Evolutionary conservation across 2,329 filamentous ascomycete genomes (phyloP).

Genomic region (Diaporthe sp.): DNA sequence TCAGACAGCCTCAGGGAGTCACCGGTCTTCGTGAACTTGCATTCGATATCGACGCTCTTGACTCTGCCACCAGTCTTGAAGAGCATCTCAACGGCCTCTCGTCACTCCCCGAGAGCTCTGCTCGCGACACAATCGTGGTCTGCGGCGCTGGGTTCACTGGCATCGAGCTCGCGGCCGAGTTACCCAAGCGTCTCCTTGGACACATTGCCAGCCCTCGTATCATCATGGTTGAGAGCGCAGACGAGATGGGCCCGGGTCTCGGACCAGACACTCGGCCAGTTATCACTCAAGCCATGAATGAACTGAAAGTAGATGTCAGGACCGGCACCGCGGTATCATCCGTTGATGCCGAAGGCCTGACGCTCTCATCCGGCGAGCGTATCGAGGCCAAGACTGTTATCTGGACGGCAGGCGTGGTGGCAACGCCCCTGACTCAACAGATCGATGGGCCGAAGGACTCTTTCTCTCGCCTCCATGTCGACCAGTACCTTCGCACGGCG

Average conservation of each 20-base stretch:
- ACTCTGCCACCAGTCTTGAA: background rate
- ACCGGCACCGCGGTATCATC: background rate
- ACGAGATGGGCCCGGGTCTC: background rate
- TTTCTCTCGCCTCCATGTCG: background rate
- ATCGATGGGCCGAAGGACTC: background rate
- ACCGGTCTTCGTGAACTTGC: background rate
- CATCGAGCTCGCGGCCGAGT: conserved; percentile 12
- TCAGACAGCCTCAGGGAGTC: background rate
- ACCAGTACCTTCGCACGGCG: background rate
- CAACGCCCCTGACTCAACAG: conserved; percentile 1
- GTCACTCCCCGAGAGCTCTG: background rate
- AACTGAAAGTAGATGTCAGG: background rate
- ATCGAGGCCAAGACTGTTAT: background rate
- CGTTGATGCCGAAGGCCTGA: background rate
- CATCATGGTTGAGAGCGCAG: conserved; percentile 2
- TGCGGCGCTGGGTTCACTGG: conserved; percentile 11
- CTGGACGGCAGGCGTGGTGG: conserved; percentile 17
- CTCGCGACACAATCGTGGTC: conserved; percentile 3
- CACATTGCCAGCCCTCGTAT: background rate
- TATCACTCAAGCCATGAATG: background rate
- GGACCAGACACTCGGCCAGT: background rate
- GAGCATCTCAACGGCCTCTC: background rate
- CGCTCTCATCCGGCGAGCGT: background rate
- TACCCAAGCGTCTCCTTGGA: background rate
- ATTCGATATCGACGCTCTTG: conserved; percentile 1